Conservation (phyloP, 2,329 filamentous ascomycete species). For the Neonectria ditissima region DNA sequence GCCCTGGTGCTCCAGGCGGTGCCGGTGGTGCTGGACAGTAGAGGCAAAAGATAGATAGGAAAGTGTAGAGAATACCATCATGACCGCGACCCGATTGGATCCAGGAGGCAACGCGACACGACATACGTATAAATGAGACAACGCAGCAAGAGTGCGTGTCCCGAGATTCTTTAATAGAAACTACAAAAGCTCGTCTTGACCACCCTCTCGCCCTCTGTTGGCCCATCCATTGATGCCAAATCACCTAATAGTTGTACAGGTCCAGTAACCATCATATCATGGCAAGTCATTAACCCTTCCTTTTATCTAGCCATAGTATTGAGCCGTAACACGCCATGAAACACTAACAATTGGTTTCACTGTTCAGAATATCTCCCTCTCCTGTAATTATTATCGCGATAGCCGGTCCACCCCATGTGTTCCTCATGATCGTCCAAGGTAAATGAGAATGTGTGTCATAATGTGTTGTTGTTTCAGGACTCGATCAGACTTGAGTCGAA, state of each 20-base stretch:
- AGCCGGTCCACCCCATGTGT: neutral
- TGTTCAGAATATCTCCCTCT: neutral
- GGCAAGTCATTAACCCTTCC: neutral
- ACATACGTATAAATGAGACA: slow-evolving; percentile 39
- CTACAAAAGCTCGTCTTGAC: slow-evolving; percentile 28
- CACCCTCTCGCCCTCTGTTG: neutral
- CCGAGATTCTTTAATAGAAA: slow-evolving; percentile 38
- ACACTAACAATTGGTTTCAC: neutral
- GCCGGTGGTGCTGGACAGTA: slow-evolving; percentile 44
- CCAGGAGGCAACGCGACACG: slow-evolving; percentile 26
- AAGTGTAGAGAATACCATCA: slow-evolving; percentile 39
- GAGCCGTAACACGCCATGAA: slow-evolving; percentile 4
- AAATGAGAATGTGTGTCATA: slow-evolving; percentile 9
- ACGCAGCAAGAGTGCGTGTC: slow-evolving; percentile 28
- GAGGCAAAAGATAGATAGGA: slow-evolving; percentile 27
- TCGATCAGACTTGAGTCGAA: slow-evolving; percentile 19
- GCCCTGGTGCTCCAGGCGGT: slow-evolving; percentile 43
- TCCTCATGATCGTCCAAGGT: slow-evolving; percentile 8
- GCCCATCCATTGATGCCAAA: neutral
- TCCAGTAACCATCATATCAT: slow-evolving; percentile 11
- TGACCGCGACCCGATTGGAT: slow-evolving; percentile 26
- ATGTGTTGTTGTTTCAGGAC: slow-evolving; percentile 4
- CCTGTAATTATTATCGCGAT: neutral
- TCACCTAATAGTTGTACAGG: slow-evolving; percentile 7
- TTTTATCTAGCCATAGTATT: slow-evolving; percentile 27